These are phyloP conservation scores for Panus rudis DNA, from an alignment of 768 basidiomycete genomes.

Conservation along the genomic window DNA sequence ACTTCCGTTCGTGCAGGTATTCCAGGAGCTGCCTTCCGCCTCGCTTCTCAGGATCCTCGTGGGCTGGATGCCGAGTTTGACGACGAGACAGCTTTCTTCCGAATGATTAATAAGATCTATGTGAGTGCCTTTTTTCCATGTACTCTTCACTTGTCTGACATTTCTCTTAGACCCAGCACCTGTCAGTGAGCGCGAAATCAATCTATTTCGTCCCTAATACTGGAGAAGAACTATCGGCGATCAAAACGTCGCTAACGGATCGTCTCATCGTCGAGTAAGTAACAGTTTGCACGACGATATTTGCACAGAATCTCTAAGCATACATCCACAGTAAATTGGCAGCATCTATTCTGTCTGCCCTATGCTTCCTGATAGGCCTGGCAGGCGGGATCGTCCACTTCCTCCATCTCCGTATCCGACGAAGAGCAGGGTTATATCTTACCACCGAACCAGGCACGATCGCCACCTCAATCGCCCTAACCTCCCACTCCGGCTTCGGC, in stretches of 20 bases:
- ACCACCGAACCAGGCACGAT: conserved; percentile 54
- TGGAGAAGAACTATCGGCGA: conserved; percentile 18
- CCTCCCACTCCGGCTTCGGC: conserved; percentile 56
- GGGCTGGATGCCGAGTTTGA: conserved; percentile 43
- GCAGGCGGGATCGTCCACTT: conserved; percentile 42
- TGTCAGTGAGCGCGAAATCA: conserved; percentile 48
- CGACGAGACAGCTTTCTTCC: conserved; percentile 41
- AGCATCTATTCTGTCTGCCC: conserved; percentile 39
- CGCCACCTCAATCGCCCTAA: conserved; percentile 47
- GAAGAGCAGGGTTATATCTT: conserved; percentile 34
- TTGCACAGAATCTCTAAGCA: background rate
- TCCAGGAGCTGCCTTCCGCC: conserved; percentile 52
- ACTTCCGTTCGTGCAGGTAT: conserved; percentile 43
- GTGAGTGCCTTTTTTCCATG: conserved; percentile 29
- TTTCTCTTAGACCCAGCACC: conserved; percentile 43
- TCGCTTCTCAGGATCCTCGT: conserved; percentile 34
- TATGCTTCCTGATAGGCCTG: conserved; percentile 43
- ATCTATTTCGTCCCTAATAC: conserved; percentile 48
- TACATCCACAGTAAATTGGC: conserved; percentile 39
- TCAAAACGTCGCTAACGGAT: conserved; percentile 34
- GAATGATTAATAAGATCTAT: conserved; percentile 44
- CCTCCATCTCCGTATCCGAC: conserved; percentile 39
- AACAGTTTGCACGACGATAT: background rate
- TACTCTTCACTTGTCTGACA: background rate
- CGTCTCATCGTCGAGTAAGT: conserved; percentile 57